Conservation (phyloP, 345 rosid species). For the Salix viminalis region DNA sequence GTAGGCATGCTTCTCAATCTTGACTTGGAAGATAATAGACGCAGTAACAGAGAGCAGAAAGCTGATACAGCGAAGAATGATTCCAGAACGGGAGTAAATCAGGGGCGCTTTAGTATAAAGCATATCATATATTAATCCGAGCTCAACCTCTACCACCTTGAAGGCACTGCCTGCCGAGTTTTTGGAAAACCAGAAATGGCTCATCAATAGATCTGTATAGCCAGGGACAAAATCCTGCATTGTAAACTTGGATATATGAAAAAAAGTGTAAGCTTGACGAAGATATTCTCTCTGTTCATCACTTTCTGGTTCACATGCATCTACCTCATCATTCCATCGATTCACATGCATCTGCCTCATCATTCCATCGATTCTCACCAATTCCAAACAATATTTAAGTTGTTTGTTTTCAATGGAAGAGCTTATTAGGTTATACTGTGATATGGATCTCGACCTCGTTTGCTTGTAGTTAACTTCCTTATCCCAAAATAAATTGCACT, state of each 20-base stretch:
- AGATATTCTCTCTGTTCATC: too few species aligned
- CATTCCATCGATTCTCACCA: too few species aligned
- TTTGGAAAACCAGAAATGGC: background rate
- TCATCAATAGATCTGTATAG: background rate
- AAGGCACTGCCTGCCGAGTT: constrained; percentile 18
- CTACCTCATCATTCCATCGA: too few species aligned
- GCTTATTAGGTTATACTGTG: too few species aligned
- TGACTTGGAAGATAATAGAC: constrained; percentile 12
- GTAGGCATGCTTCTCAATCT: background rate
- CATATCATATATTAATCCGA: constrained; percentile 37
- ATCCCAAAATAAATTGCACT: too few species aligned
- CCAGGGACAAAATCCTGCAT: background rate
- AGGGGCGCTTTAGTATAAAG: constrained; percentile 36
- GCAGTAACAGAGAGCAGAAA: constrained; percentile 4
- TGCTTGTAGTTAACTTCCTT: too few species aligned
- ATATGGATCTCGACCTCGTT: too few species aligned
- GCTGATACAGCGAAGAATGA: constrained; percentile 6
- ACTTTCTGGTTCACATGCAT: too few species aligned
- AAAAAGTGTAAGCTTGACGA: background rate
- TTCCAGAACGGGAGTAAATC: constrained; percentile 14
- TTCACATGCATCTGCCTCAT: too few species aligned
- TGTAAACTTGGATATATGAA: background rate
- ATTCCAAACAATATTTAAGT: too few species aligned
- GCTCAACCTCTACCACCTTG: constrained; percentile 36
- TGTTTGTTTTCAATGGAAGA: too few species aligned